Percentiles rank a stretch among this genome's conserved stretches.
Conservation (phyloP, 768 basidiomycete genomes). For the Russula brevipes region DNA sequence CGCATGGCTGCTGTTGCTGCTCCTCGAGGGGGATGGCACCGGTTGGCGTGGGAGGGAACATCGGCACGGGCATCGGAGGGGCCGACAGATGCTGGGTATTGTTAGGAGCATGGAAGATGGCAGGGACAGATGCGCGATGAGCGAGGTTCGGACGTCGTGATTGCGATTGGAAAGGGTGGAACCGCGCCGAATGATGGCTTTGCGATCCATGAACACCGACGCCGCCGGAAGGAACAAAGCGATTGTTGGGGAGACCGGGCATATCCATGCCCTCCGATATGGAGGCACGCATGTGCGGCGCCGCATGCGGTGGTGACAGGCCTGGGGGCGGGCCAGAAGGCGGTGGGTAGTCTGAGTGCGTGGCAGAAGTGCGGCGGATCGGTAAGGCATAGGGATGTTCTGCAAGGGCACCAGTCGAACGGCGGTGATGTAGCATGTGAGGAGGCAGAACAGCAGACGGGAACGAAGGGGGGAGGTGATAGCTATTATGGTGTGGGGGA, state of each 20-base stretch:
- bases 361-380: conserved; percentile 8
- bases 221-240: conserved; percentile 1
- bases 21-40: conserved; percentile 11
- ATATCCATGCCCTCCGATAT: conserved; percentile 22
- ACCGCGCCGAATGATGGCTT: conserved; percentile 3
- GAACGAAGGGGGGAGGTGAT: conserved; percentile 8
- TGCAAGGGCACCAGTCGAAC: conserved; percentile 17
- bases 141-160: conserved; percentile 21
- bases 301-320: conserved; percentile 9
- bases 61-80: conserved; percentile 2
- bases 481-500: conserved; percentile 1
- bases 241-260: conserved; percentile 11
- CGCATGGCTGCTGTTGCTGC: conserved; percentile 7
- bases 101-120: conserved; percentile 10
- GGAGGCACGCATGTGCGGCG: conserved; percentile 20
- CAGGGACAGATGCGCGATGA: conserved; percentile 24
- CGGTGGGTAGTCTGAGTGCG: conserved; percentile 6
- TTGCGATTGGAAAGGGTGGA: conserved; percentile 14
- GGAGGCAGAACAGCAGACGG: conserved; percentile 12
- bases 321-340: conserved; percentile 17
- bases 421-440: conserved; percentile 20
- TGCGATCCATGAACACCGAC: background rate
- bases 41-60: conserved; percentile 9
- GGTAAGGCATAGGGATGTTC: conserved; percentile 17
- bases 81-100: conserved; percentile 1